Evolutionary conservation across 495 filamentous ascomycete species (phyloP).

Genomic region (Hypoxylon rickii): DNA sequence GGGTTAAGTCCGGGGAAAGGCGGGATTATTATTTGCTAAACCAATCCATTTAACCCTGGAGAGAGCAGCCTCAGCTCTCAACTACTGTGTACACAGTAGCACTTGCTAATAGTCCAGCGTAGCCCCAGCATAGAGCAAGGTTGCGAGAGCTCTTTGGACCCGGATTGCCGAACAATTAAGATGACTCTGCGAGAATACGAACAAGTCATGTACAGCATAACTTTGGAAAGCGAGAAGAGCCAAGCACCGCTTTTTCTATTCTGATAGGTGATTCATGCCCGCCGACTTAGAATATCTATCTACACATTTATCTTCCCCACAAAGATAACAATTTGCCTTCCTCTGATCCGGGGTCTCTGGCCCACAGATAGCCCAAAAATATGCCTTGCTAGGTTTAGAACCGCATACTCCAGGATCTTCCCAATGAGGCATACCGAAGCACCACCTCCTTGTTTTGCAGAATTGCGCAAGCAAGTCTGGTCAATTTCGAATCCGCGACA

Average conservation of each 20-base stretch:
- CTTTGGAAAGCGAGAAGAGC: too few species aligned
- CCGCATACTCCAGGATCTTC: slow-evolving; percentile 13
- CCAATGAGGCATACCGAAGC: slow-evolving; percentile 34
- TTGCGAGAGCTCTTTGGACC: too few species aligned
- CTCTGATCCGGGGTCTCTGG: slow-evolving; percentile 33
- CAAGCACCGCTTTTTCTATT: too few species aligned
- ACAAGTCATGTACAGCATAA: too few species aligned
- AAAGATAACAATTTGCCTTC: slow-evolving; percentile 31
- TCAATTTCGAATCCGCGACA: slow-evolving; percentile 25
- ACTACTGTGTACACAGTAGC: too few species aligned
- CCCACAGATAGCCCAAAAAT: slow-evolving; percentile 26
- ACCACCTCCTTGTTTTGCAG: slow-evolving; percentile 23
- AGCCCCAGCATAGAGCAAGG: too few species aligned
- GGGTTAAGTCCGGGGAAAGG: slow-evolving; percentile 26
- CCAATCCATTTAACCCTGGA: slow-evolving; percentile 13
- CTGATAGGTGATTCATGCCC: too few species aligned
- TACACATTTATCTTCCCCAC: slow-evolving; percentile 22
- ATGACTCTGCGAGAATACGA: slow-evolving; percentile 18
- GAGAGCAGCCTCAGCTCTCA: slow-evolving; percentile 11
- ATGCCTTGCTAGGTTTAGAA: slow-evolving; percentile 22
- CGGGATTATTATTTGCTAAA: slow-evolving; percentile 15
- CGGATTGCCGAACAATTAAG: slow-evolving; percentile 1
- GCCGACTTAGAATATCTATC: too few species aligned
- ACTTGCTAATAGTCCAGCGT: not conserved
- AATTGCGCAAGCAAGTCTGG: slow-evolving; percentile 33